A percentile compares a stretch with the other conserved stretches of the same genome.
phyloP scores from a whole-genome alignment of 495 filamentous ascomycete species.

The Oidiodendron maius region DNA sequence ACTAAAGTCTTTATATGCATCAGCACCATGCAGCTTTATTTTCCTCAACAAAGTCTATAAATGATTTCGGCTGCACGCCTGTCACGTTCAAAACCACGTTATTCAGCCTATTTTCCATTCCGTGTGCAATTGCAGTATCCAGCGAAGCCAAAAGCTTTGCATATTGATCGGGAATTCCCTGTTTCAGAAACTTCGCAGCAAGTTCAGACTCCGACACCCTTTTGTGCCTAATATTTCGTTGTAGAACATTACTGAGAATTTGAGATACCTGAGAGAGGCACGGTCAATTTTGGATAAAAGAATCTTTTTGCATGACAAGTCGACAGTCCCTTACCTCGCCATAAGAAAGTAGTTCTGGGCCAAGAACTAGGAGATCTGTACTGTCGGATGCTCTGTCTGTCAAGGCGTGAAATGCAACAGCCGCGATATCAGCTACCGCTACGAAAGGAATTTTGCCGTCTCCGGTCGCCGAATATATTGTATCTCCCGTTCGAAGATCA shows the following conservation, averaged over 20 bases:
- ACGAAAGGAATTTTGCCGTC: constrained; percentile 41
- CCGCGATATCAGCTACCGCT: constrained; percentile 41
- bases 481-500: constrained; percentile 34
- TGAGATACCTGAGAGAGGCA: constrained; percentile 30
- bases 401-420: constrained; percentile 36
- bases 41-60: constrained; percentile 11
- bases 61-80: constrained; percentile 5
- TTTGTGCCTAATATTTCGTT: constrained; percentile 35
- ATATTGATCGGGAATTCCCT: constrained; percentile 17
- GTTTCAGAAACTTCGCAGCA: constrained; percentile 9
- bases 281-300: not conserved
- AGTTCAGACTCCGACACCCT: constrained; percentile 31
- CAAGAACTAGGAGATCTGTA: constrained; percentile 37
- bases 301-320: not conserved
- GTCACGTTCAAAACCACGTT: constrained; percentile 16
- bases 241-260: constrained; percentile 32
- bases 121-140: constrained; percentile 14
- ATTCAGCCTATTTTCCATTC: constrained; percentile 15
- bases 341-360: constrained; percentile 39
- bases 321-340: constrained; percentile 33
- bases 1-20: too few relatives aligned
- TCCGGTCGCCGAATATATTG: constrained; percentile 37
- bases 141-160: constrained; percentile 12
- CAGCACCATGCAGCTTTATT: too few relatives aligned
- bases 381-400: constrained; percentile 35